Conservation (phyloP, 2,329 filamentous ascomycete species). For the Fusarium vanettenii region DNA sequence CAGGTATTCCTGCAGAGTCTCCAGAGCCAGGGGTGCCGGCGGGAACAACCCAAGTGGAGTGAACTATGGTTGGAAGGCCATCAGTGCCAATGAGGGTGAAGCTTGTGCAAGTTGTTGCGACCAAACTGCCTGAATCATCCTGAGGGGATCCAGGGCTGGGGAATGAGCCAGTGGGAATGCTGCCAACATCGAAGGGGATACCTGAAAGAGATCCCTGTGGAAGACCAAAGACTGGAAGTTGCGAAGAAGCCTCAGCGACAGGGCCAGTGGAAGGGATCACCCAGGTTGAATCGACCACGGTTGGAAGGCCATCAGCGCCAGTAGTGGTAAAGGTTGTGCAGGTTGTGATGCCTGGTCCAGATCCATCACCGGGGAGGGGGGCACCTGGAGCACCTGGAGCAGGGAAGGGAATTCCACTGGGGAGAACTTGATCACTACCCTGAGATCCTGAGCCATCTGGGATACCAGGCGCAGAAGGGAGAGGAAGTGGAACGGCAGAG, state of each 20-base stretch:
- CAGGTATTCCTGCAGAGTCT: slow-evolving; percentile 6
- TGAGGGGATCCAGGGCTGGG: slow-evolving; percentile 21
- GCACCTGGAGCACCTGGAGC: not conserved
- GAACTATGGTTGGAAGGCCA: slow-evolving; percentile 35
- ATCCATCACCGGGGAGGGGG: slow-evolving; percentile 9
- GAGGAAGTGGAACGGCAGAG: slow-evolving; percentile 25
- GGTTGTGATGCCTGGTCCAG: slow-evolving; percentile 32
- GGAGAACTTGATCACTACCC: not conserved
- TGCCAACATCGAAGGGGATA: slow-evolving; percentile 25
- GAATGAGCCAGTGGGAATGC: slow-evolving; percentile 23
- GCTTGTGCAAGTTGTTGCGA: slow-evolving; percentile 31
- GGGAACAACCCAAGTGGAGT: slow-evolving; percentile 35
- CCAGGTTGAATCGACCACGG: slow-evolving; percentile 50
- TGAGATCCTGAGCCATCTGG: slow-evolving; percentile 12
- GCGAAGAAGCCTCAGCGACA: slow-evolving; percentile 19
- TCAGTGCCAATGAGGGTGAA: slow-evolving; percentile 37
- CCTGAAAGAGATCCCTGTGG: slow-evolving; percentile 27
- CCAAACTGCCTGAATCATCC: slow-evolving; percentile 20
- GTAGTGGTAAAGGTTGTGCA: slow-evolving; percentile 45
- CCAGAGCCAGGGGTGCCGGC: slow-evolving; percentile 8
- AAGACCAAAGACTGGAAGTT: slow-evolving; percentile 17
- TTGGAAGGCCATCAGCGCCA: slow-evolving; percentile 49
- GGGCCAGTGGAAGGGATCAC: slow-evolving; percentile 39
- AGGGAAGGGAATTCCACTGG: not conserved
- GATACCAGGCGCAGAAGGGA: slow-evolving; percentile 13